phyloP scores from a whole-genome alignment of 2,329 filamentous ascomycete species.

The Parastagonospora nodorum region DNA sequence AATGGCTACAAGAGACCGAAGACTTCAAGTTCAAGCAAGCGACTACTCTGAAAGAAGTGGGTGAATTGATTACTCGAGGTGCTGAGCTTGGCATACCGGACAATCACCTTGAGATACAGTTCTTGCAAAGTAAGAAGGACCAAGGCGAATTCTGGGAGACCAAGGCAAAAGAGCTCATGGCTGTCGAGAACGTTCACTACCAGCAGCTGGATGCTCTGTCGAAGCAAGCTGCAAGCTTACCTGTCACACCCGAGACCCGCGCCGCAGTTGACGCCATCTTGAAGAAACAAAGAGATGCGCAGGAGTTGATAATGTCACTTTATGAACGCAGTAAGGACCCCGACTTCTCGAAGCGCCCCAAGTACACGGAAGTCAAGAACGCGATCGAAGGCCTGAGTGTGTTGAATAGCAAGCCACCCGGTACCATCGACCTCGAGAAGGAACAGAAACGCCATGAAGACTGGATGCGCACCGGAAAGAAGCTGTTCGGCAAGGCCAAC shows the following conservation, averaged over 20 bases:
- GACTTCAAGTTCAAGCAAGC: slow-evolving; percentile 63
- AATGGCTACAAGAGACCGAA: slow-evolving; percentile 83
- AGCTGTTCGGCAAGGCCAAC: slow-evolving; percentile 96
- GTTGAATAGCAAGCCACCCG: slow-evolving; percentile 88
- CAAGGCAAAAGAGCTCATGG: slow-evolving; percentile 90
- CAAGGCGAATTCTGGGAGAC: slow-evolving; percentile 87
- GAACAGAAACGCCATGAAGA: slow-evolving; percentile 95
- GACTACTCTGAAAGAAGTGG: slow-evolving; percentile 77
- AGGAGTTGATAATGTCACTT: slow-evolving; percentile 82
- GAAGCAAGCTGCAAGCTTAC: slow-evolving; percentile 77
- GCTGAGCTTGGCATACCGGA: slow-evolving; percentile 76
- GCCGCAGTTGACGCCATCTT: slow-evolving; percentile 86
- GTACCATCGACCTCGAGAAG: slow-evolving; percentile 90
- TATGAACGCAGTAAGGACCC: slow-evolving; percentile 76
- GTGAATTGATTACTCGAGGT: slow-evolving; percentile 77
- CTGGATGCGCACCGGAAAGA: slow-evolving; percentile 99
- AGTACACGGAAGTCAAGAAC: slow-evolving; percentile 87
- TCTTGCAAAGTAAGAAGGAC: slow-evolving; percentile 75
- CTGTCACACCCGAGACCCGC: slow-evolving; percentile 81
- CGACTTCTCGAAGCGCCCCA: slow-evolving; percentile 79
- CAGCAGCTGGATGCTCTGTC: slow-evolving; percentile 92
- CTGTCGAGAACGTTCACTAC: slow-evolving; percentile 90
- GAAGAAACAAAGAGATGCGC: slow-evolving; percentile 93
- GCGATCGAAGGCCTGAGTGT: slow-evolving; percentile 86
- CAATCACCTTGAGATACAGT: slow-evolving; percentile 78